Conservation (phyloP, 192 early-diverging fungal genomes). For the Coemansia sp. region DNA sequence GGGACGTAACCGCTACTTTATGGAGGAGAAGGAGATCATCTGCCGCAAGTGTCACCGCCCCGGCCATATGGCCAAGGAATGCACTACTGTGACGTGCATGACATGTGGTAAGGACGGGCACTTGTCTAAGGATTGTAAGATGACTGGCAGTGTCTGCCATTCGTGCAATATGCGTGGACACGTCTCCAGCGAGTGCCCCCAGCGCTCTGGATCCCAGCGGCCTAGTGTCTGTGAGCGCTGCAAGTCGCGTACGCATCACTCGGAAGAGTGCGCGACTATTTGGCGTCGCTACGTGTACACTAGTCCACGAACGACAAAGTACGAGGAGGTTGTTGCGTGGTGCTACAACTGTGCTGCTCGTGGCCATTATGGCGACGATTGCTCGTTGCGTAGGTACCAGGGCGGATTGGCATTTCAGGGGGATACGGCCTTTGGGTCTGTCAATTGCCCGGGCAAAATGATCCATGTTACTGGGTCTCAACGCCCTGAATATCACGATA, state of each 20-base stretch:
- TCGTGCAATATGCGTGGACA: conserved; percentile 51
- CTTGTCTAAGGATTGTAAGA: conserved; percentile 34
- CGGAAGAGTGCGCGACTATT: conserved; percentile 45
- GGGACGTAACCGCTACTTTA: conserved; percentile 50
- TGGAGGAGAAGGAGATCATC: conserved; percentile 47
- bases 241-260: conserved; percentile 22
- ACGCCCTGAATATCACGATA: background rate
- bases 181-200: conserved; percentile 37
- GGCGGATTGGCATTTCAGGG: conserved; percentile 15
- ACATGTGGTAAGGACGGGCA: conserved; percentile 44
- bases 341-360: conserved; percentile 47
- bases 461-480: conserved; percentile 6
- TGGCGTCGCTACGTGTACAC: conserved; percentile 49
- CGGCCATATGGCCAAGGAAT: conserved; percentile 47
- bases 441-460: conserved; percentile 34
- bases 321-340: conserved; percentile 30
- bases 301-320: conserved; percentile 5
- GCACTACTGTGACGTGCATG: conserved; percentile 33
- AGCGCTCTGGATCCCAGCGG: conserved; percentile 7
- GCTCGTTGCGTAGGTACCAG: conserved; percentile 6
- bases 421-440: conserved; percentile 26
- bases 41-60: conserved; percentile 36
- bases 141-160: conserved; percentile 43
- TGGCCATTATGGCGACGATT: conserved; percentile 51
- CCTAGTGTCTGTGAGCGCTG: conserved; percentile 25